Evolutionary conservation across 2,329 filamentous ascomycete genomes (phyloP), one percentile per base, ranked within the genome.

Genomic region (Pseudocercospora pini-densiflorae): DNA sequence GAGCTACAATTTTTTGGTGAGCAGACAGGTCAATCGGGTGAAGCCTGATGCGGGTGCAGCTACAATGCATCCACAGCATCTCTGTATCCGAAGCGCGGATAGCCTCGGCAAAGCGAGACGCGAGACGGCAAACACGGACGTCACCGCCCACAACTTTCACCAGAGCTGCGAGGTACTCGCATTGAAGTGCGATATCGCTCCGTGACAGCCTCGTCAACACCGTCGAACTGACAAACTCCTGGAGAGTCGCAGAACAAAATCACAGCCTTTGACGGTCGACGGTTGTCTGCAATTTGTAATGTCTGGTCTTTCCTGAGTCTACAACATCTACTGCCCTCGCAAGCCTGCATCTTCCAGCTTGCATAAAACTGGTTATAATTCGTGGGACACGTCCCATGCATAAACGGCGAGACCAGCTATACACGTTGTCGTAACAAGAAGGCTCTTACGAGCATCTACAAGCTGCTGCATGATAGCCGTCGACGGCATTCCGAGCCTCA

Each of bases 121-220:
- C 29, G 33, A 14, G 33, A 36, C 33, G 33, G 33, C 33, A 12
- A 36, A 36, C 33, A 36, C 49, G 49, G 49, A 54, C 24, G 24
- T 27, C 51, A 40, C 36, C 36, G 36, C 12, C 4, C 5, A 40
- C 14, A 40, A 33, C 5, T 33, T 33, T 33, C 31, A n/a, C 36
- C 12, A n/a, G 36, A n/a, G 36, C 36, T 16, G 40, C 40, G 40
- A 43, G 51, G 10, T 24, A 16, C 55, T 58, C 55, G 55, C 55
- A 43, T 43, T 36, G 55, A 14, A 19, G 19, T 58, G 55, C 62
- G 62, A 64, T 61, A 57, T 64, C 63, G 63, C 63, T 64, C 45
- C 54, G 33, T 24, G n/a, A 57, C 51, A 55, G 27, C 24, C 21
- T 27, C 23, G 23, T n/a, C 23, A 49, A 21, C 45, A 10, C 9